Percentiles rank a stretch among this genome's conserved stretches.
Conservation (phyloP, 1,284 basidiomycete species). For the Quambalaria eucalypti region DNA sequence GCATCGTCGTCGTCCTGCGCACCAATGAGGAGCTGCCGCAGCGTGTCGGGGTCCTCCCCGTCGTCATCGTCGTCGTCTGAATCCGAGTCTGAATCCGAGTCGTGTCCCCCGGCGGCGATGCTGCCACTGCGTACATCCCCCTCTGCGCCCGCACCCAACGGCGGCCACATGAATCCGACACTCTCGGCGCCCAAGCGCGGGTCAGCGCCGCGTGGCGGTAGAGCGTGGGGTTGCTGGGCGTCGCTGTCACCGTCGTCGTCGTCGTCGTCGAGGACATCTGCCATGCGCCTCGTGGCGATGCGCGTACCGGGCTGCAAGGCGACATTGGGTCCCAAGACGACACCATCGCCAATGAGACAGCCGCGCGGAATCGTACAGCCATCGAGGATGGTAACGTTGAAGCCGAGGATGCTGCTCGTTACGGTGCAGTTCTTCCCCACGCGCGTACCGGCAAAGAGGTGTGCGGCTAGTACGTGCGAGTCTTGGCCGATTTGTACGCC, state of each 20-base stretch:
- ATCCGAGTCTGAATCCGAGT: background rate
- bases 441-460: constrained; percentile 26
- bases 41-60: constrained; percentile 13
- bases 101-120: too few species aligned
- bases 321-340: constrained; percentile 50
- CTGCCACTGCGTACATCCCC: background rate
- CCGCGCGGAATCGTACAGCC: constrained; percentile 56
- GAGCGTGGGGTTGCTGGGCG: constrained; percentile 12
- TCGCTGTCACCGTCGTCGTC: constrained; percentile 22
- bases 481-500: constrained; percentile 59
- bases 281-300: constrained; percentile 52
- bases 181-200: constrained; percentile 15
- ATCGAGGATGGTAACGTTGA: constrained; percentile 63
- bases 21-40: constrained; percentile 4
- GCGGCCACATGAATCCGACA: constrained; percentile 36
- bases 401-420: constrained; percentile 58
- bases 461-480: constrained; percentile 20
- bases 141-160: constrained; percentile 12
- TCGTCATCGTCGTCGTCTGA: constrained; percentile 12
- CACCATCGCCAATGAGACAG: constrained; percentile 41
- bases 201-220: background rate
- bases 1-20: background rate
- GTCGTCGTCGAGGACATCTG: constrained; percentile 11
- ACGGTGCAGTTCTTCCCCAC: constrained; percentile 64
- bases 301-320: constrained; percentile 62